These are phyloP conservation scores for Barnettozyma siamensis DNA, from an alignment of 805 yeast species.

Conservation along the genomic window DNA sequence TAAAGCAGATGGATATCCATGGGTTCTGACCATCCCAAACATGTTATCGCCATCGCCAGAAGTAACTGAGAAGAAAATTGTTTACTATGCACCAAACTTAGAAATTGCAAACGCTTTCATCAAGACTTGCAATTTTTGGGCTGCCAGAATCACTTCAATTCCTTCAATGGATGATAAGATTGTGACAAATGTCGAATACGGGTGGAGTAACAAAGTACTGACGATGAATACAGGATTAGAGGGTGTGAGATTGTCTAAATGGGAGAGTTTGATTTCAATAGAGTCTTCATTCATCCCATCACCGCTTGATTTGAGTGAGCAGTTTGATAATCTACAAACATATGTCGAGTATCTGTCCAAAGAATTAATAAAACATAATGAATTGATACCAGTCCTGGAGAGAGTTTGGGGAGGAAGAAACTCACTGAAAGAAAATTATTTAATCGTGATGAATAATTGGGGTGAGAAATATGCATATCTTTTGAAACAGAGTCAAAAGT, in stretches of 20 bases:
- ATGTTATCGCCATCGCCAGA: slow-evolving; percentile 10
- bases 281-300: slow-evolving; percentile 28
- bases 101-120: slow-evolving; percentile 67
- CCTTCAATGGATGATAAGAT: slow-evolving; percentile 65
- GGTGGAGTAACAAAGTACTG: slow-evolving; percentile 48
- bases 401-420: slow-evolving; percentile 27
- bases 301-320: slow-evolving; percentile 29
- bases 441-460: slow-evolving; percentile 37
- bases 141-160: slow-evolving; percentile 75
- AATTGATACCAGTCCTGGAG: slow-evolving; percentile 31
- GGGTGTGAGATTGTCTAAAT: slow-evolving; percentile 15
- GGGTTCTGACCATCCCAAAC: slow-evolving; percentile 24
- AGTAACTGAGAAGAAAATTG: slow-evolving; percentile 16
- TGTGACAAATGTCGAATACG: slow-evolving; percentile 71
- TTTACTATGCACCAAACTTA: slow-evolving; percentile 20
- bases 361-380: slow-evolving; percentile 39
- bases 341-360: slow-evolving; percentile 36
- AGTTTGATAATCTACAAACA: slow-evolving; percentile 32
- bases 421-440: slow-evolving; percentile 16
- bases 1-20: slow-evolving; percentile 19
- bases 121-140: slow-evolving; percentile 85
- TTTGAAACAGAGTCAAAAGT: slow-evolving; percentile 31
- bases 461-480: slow-evolving; percentile 33
- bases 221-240: slow-evolving; percentile 20
- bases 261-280: slow-evolving; percentile 23